phyloP scores from a whole-genome alignment of 78 protist genomes.

The Acrasis kona region DNA sequence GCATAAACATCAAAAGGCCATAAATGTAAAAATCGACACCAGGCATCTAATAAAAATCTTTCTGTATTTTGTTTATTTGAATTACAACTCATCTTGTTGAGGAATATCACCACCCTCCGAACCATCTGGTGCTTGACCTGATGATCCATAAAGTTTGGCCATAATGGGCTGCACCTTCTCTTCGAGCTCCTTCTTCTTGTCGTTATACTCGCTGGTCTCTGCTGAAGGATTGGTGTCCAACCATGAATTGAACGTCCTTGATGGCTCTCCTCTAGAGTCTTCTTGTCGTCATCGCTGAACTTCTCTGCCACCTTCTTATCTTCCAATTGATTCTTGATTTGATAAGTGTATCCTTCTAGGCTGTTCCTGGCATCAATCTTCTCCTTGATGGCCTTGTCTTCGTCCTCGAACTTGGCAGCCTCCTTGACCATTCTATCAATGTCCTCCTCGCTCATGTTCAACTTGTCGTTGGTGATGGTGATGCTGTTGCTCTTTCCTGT shows the following conservation, averaged over 20 bases:
- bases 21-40: too few species aligned
- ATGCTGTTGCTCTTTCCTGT: constrained; percentile 73
- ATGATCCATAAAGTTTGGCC: constrained; percentile 68
- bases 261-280: constrained; percentile 53
- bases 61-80: neutral
- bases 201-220: constrained; percentile 87
- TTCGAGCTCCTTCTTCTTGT: constrained; percentile 82
- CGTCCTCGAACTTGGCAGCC: constrained; percentile 81
- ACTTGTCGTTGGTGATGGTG: constrained; percentile 91
- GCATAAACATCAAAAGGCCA: too few species aligned
- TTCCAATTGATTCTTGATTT: constrained; percentile 13
- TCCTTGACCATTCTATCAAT: constrained; percentile 86
- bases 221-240: constrained; percentile 80
- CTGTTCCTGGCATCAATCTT: constrained; percentile 55
- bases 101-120: constrained; percentile 50
- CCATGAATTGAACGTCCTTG: constrained; percentile 85
- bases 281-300: constrained; percentile 86
- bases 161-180: constrained; percentile 87
- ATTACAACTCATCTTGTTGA: neutral
- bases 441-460: constrained; percentile 71
- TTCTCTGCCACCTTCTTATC: constrained; percentile 45
- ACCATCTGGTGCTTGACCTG: constrained; percentile 91
- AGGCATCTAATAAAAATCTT: too few species aligned
- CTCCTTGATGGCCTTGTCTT: constrained; percentile 72
- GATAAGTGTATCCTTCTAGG: constrained; percentile 10